A percentile compares a stretch with the other conserved stretches of the same genome.
Evolutionary conservation across 208 protist genomes (phyloP).

Genomic region (Acanthamoeba castellanii): DNA sequence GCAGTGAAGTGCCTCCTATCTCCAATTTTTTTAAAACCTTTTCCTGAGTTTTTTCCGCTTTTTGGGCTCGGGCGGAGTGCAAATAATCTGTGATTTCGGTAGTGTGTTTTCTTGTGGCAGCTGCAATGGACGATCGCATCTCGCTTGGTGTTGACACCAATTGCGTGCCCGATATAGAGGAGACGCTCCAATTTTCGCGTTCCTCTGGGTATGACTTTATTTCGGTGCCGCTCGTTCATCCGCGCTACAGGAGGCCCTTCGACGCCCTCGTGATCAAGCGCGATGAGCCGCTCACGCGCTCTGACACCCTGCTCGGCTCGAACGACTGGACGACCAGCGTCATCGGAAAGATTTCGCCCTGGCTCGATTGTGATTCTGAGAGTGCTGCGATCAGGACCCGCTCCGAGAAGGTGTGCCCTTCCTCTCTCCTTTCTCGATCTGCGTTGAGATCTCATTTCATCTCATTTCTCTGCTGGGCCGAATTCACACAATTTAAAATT

Average conservation of each 20-base stretch:
- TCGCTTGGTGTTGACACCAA: constrained; percentile 12
- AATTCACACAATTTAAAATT: not conserved
- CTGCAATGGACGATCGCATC: constrained; percentile 32
- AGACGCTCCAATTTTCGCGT: constrained; percentile 24
- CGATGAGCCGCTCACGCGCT: constrained; percentile 81
- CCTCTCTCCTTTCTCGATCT: not conserved
- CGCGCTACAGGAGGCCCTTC: constrained; percentile 60
- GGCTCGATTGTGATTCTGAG: constrained; percentile 72
- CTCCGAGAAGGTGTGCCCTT: constrained; percentile 61
- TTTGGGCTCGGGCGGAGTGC: not conserved
- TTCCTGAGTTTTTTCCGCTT: too few species aligned
- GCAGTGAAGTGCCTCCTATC: too few species aligned
- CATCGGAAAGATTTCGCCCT: constrained; percentile 81
- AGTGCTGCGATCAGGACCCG: not conserved
- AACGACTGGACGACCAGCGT: constrained; percentile 82
- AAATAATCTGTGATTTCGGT: not conserved
- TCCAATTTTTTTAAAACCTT: too few species aligned
- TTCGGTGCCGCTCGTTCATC: constrained; percentile 73
- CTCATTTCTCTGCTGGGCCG: too few species aligned
- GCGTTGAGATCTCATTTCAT: too few species aligned
- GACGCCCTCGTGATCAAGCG: constrained; percentile 39
- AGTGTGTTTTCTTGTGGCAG: not conserved
- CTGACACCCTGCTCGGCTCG: constrained; percentile 86
- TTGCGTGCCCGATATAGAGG: constrained; percentile 55
- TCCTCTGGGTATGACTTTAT: constrained; percentile 66